A percentile compares a stretch with the other conserved stretches of the same genome.
These are phyloP conservation scores for Acanthamoeba quina DNA, from an alignment of 208 protist genomes.

Conservation along the genomic window DNA sequence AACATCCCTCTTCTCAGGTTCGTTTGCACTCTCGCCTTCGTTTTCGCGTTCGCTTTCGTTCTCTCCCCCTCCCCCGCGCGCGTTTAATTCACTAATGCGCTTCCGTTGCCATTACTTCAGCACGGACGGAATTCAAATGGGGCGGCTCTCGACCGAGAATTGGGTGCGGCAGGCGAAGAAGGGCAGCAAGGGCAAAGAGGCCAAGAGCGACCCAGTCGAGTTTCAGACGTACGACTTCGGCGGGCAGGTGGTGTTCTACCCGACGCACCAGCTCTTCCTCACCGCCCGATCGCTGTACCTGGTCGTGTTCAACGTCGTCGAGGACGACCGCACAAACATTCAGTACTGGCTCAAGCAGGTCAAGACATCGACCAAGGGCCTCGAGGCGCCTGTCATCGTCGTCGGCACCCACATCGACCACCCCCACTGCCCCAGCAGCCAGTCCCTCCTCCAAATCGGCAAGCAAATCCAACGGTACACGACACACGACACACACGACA, in stretches of 20 bases:
- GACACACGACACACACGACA: background rate
- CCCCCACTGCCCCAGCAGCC: background rate
- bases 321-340: conserved; percentile 49
- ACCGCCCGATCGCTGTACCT: conserved; percentile 60
- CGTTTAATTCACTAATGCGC: background rate
- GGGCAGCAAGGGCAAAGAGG: background rate
- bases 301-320: conserved; percentile 77
- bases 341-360: conserved; percentile 81
- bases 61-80: too few species aligned
- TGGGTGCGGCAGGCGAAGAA: background rate
- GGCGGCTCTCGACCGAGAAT: conserved; percentile 1
- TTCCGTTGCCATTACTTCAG: background rate
- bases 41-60: too few species aligned
- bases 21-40: too few species aligned
- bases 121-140: conserved; percentile 33
- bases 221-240: conserved; percentile 73
- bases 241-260: conserved; percentile 65
- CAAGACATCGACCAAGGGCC: conserved; percentile 34
- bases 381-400: conserved; percentile 22
- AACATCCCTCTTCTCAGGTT: conserved; percentile 6
- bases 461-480: background rate
- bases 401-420: conserved; percentile 48
- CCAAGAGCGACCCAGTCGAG: background rate
- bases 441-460: background rate
- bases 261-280: conserved; percentile 71